A percentile compares a stretch with the other conserved stretches of the same genome.
Evolutionary conservation across 2,329 filamentous ascomycete species (phyloP).

Genomic region (Macroventuria anomochaeta): DNA sequence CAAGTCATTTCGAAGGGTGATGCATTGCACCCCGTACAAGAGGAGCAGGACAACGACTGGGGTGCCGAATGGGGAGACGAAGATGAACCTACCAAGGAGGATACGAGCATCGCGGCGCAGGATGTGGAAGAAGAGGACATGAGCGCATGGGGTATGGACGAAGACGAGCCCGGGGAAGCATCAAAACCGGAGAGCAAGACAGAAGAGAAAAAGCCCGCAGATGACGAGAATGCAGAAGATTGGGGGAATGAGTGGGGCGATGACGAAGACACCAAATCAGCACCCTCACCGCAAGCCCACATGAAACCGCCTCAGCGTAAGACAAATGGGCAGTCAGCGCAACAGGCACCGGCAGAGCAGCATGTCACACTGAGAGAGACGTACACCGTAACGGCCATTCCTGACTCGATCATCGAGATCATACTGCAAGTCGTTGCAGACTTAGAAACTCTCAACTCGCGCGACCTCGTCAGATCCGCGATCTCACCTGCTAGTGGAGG

Average conservation of each 20-base stretch:
- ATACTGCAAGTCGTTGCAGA: slow-evolving; percentile 61
- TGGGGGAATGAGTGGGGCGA: slow-evolving; percentile 81
- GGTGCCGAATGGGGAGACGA: slow-evolving; percentile 79
- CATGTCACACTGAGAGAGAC: slow-evolving; percentile 83
- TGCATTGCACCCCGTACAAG: slow-evolving; percentile 64
- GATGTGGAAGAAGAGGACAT: slow-evolving; percentile 56
- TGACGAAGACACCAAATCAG: slow-evolving; percentile 52
- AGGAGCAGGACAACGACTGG: slow-evolving; percentile 69
- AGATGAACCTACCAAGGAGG: slow-evolving; percentile 23
- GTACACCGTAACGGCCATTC: slow-evolving; percentile 88
- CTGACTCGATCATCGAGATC: slow-evolving; percentile 75
- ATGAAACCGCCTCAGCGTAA: slow-evolving; percentile 38
- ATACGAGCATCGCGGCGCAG: background rate
- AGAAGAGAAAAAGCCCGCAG: slow-evolving; percentile 45
- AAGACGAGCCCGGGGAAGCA: slow-evolving; percentile 41
- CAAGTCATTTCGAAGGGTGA: slow-evolving; percentile 76
- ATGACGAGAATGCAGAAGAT: slow-evolving; percentile 63
- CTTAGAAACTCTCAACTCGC: slow-evolving; percentile 61
- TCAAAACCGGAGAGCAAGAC: slow-evolving; percentile 29
- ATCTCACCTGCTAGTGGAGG: slow-evolving; percentile 72
- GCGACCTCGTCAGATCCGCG: slow-evolving; percentile 56
- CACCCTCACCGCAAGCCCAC: slow-evolving; percentile 15
- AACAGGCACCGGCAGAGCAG: slow-evolving; percentile 47
- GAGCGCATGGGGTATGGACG: slow-evolving; percentile 57
- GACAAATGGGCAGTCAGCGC: slow-evolving; percentile 39